phyloP scores from a whole-genome alignment of 2,329 filamentous ascomycete genomes.

The Fusarium sarcochroum region DNA sequence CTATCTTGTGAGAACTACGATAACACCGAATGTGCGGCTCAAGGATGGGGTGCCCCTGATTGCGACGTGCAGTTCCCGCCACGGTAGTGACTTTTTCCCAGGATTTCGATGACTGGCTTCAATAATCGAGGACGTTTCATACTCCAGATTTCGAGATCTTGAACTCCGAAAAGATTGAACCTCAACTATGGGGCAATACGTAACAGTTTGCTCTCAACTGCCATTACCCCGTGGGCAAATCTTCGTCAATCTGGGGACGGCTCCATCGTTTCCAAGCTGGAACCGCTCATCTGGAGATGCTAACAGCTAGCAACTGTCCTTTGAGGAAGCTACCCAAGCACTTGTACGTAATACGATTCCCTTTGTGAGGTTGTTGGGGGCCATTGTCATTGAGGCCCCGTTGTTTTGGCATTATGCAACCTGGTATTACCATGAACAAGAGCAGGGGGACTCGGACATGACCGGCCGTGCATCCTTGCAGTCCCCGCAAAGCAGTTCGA shows the following conservation, averaged over 20 bases:
- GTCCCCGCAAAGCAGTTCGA: slow-evolving; percentile 31
- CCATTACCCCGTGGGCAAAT: slow-evolving; percentile 45
- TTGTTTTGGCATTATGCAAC: slow-evolving; percentile 34
- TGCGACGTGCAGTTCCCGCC: slow-evolving; percentile 32
- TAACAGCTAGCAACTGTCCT: slow-evolving; percentile 16
- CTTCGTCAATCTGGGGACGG: slow-evolving; percentile 44
- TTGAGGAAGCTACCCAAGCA: slow-evolving; percentile 34
- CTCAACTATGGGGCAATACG: slow-evolving; percentile 43
- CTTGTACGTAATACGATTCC: slow-evolving; percentile 48
- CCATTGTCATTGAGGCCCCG: slow-evolving; percentile 23
- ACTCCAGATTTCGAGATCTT: slow-evolving; percentile 20
- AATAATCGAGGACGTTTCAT: slow-evolving; percentile 22
- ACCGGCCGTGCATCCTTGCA: slow-evolving; percentile 39
- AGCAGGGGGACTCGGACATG: slow-evolving; percentile 44
- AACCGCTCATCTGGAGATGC: slow-evolving; percentile 16
- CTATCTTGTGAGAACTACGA: slow-evolving; percentile 25
- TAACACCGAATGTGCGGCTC: slow-evolving; percentile 16
- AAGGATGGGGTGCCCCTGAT: slow-evolving; percentile 17
- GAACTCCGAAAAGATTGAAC: slow-evolving; percentile 41
- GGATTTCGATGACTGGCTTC: slow-evolving; percentile 16
- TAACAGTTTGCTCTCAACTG: slow-evolving; percentile 43
- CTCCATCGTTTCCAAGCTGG: slow-evolving; percentile 38
- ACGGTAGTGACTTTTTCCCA: slow-evolving; percentile 36
- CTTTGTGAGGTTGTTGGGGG: slow-evolving; percentile 28
- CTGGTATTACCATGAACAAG: slow-evolving; percentile 1